Base-by-base conservation (phyloP, 148 eudicot genomes). In the Persicaria maculosa region DNA sequence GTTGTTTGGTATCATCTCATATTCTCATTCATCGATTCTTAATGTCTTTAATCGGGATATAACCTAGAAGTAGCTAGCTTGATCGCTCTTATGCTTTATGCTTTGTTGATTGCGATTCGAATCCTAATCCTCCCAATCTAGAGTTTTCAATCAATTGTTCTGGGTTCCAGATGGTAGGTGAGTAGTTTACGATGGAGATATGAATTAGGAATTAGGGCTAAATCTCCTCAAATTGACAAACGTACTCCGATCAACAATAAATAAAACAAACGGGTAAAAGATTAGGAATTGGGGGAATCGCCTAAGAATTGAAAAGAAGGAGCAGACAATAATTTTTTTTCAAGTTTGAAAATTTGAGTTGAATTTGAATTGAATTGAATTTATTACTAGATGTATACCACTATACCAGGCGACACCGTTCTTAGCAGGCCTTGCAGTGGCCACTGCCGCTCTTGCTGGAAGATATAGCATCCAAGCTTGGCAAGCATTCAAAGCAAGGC, bases 401-500 rank as follows among this genome's bases (percentile, higher is more conserved):
- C 81, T 81, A 65, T 72, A 72, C 79, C 87, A 91, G 97, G 86
- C 87, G 50, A 79, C 97, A 19, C 87, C 89, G 4, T 71, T 89
- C 47, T 58, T 91, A 10, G 86, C 90, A 57, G 97, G 93, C 64
- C 85, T 84, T 79, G 82, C 90, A 15, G 82, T 91, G 71, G 96
- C 89, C 74, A 80, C 86, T 71, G 85, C 93, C 74, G 96, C 96
- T 68, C 85, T 91, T 77, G 91, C 93, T 71, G 87, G 88, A 72
- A 84, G 86, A 80, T 87, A 85, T 75, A 86, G 90, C 74, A 83
- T 91, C 48, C 90, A 85, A 75, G 87, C 91, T 54, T 91, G 97
- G 97, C 85, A 87, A 47, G 78, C 93, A 67, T 84, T 85, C 74
- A 87, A 84, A 73, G 73, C 87, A 53, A 84, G 88, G 45, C 90